Evolutionary conservation across 352 stramenopile genomes (phyloP), one percentile per base, ranked within the genome.

Genomic region (Globisporangium parvum): DNA sequence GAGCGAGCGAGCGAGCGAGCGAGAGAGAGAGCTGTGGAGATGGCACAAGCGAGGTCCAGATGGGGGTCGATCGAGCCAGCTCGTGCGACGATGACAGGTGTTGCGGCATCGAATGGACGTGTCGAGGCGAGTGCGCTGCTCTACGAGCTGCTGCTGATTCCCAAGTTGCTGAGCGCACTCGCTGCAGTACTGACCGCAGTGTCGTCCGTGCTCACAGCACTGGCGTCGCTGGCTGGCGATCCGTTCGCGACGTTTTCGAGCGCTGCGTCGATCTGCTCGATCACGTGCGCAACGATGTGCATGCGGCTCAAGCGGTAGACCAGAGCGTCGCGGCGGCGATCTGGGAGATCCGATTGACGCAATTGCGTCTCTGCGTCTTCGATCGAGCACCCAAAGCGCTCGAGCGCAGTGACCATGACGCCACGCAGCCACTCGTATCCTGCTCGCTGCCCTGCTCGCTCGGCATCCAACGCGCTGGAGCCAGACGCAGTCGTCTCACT

Each of bases 291-390:
- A 4, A 87, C 21, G 40, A 89, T 68, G 20, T 70, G 60, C 57
- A 79, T 69, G 23, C 77, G 67, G 26, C 71, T 66, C n/a, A 58
- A 44, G 31, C 76, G 68, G 49, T 86, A 85, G 20, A 71, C 56
- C 21, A 89, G 69, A 37, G 79, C 75, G 54, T 63, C 57, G 21
- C 65, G 64, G 10, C 72, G 41, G 12, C 71, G 66, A 17, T 75
- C 64, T 0, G 62, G 53, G 23, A 61, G 41, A 23, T 49, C 23
- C 18, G 58, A 12, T 15, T 54, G 41, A 15, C 57, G 47, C 39
- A 86, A 45, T 0, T 69, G 50, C 11, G 53, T 24, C 33, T 77
- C 60, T 21, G 77, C 75, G 0, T 69, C 41, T 14, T 65, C 26
- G 6, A 64, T 57, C 18, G 57, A 63, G 4, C 26, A 57, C 3